phyloP scores from a whole-genome alignment of 2,329 filamentous ascomycete genomes.

The Xylariales sp. region DNA sequence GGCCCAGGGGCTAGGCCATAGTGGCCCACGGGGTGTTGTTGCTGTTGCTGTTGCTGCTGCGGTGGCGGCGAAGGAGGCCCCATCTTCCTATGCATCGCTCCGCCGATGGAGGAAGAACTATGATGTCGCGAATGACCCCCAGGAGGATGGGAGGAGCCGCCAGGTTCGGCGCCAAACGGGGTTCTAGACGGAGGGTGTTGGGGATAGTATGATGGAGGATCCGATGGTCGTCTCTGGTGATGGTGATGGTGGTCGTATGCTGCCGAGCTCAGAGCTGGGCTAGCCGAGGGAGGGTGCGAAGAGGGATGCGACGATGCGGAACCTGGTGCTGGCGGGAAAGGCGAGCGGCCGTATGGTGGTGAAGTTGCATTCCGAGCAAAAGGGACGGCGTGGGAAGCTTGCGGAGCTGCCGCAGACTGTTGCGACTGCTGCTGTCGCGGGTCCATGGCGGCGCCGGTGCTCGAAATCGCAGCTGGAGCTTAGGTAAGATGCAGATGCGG shows the following conservation, averaged over 20 bases:
- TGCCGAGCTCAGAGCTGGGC: slow-evolving; percentile 15
- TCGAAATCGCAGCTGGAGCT: no score
- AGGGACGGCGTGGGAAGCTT: slow-evolving; percentile 5
- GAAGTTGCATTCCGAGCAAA: slow-evolving; percentile 9
- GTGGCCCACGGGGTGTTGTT: slow-evolving; percentile 20
- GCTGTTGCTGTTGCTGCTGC: slow-evolving; percentile 18
- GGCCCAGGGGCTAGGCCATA: slow-evolving; percentile 21
- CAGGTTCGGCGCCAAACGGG: slow-evolving; percentile 20
- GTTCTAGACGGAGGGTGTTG: slow-evolving; percentile 20
- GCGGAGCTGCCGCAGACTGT: no score
- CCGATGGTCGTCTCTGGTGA: slow-evolving; percentile 24
- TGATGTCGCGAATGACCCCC: slow-evolving; percentile 24
- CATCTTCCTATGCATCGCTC: slow-evolving; percentile 22
- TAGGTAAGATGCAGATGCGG: no score
- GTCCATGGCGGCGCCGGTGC: slow-evolving; percentile 2
- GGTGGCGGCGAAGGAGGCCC: slow-evolving; percentile 22
- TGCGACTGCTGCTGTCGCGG: background rate
- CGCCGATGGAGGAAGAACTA: slow-evolving; percentile 24
- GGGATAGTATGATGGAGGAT: slow-evolving; percentile 23
- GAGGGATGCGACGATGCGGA: slow-evolving; percentile 17
- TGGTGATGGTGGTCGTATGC: slow-evolving; percentile 7
- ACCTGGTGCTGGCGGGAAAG: slow-evolving; percentile 9
- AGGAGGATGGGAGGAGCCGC: slow-evolving; percentile 22
- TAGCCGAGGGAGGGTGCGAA: slow-evolving; percentile 21
- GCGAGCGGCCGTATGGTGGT: slow-evolving; percentile 12